Base-by-base conservation (phyloP, 768 basidiomycete species). In the Hemileccinum rubropunctum region DNA sequence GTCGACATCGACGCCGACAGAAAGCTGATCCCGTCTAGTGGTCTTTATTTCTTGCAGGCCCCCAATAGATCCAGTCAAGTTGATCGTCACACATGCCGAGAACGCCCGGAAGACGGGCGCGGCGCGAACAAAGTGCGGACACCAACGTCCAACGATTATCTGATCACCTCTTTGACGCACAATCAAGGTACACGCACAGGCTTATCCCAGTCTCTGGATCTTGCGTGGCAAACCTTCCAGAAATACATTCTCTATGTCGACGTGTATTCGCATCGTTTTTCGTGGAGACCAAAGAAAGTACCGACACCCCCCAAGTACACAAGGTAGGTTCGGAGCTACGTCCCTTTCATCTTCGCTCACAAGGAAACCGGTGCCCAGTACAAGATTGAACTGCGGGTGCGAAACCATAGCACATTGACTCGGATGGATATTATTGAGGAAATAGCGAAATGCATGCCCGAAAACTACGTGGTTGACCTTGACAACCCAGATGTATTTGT, bases 31-130 rank as follows among this genome's bases (percentile, higher is more conserved):
- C 48, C 30, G 15, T 30, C 35, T 7, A 92, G 90, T 91, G 13
- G 70, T 89, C 23, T 91, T 90, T 64, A 85, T 93, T 39, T 84
- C 88, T 10, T 91, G 87, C 65, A 86, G 80, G 65, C 73, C 82
- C 1, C 90, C 90, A 0, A 75, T 91, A 20, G 83, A 92, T 61
- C 88, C 91, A 1, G 83, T 91, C 17, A 72, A 80, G 53, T 71
- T 93, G 15, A 80, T 89, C 23, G 60, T 77, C 17, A 79, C 78
- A 43, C 80, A 89, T 57, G 71, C 91, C 7, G 71, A 81, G 50
- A 80, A 79, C 47, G 78, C 91, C 2, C 67, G 81, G 50, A 68
- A 65, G 15, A 85, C 84, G 2, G 87, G 88, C 3, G 66, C 81
- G 5, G 78, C 84, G 3, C 76, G 76, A 37, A 90, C 88, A 36